phyloP scores from a whole-genome alignment of 805 yeast genomes.

The Wickerhamomyces subpelliculosus region DNA sequence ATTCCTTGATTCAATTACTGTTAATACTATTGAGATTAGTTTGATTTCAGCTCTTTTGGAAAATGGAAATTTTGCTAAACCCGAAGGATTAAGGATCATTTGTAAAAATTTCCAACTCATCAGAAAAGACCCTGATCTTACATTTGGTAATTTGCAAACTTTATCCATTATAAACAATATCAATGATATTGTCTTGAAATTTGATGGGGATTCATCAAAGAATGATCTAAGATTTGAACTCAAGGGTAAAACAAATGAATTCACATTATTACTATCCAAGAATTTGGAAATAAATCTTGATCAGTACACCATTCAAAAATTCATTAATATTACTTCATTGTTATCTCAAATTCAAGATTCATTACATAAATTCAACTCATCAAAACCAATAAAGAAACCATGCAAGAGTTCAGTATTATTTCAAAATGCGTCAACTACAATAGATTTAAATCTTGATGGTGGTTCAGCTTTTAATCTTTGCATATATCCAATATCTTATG shows the following conservation, averaged over 20 bases:
- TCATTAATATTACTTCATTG: slow-evolving; percentile 24
- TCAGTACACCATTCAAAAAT: slow-evolving; percentile 14
- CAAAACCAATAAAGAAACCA: neutral
- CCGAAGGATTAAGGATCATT: slow-evolving; percentile 23
- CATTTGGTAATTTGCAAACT: slow-evolving; percentile 41
- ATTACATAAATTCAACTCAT: slow-evolving; percentile 8
- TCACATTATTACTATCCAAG: slow-evolving; percentile 39
- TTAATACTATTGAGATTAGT: slow-evolving; percentile 33
- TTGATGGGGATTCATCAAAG: slow-evolving; percentile 25
- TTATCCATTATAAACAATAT: slow-evolving; percentile 23
- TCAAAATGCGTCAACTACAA: slow-evolving; percentile 12
- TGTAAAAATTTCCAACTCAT: slow-evolving; percentile 30
- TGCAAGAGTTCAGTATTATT: slow-evolving; percentile 1
- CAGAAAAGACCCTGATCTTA: slow-evolving; percentile 33
- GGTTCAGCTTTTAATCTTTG: slow-evolving; percentile 17
- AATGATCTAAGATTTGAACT: slow-evolving; percentile 51
- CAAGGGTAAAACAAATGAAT: slow-evolving; percentile 25
- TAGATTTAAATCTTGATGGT: slow-evolving; percentile 6
- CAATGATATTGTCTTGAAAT: slow-evolving; percentile 16
- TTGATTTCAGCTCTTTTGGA: slow-evolving; percentile 38
- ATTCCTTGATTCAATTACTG: slow-evolving; percentile 30
- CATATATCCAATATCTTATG: slow-evolving; percentile 39
- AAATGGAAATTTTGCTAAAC: slow-evolving; percentile 35
- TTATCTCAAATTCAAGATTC: slow-evolving; percentile 21
- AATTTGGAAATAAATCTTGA: slow-evolving; percentile 21